Evolutionary conservation across 164 flowering plant genomes (phyloP).

Genomic region (Tetracentron sinense): DNA sequence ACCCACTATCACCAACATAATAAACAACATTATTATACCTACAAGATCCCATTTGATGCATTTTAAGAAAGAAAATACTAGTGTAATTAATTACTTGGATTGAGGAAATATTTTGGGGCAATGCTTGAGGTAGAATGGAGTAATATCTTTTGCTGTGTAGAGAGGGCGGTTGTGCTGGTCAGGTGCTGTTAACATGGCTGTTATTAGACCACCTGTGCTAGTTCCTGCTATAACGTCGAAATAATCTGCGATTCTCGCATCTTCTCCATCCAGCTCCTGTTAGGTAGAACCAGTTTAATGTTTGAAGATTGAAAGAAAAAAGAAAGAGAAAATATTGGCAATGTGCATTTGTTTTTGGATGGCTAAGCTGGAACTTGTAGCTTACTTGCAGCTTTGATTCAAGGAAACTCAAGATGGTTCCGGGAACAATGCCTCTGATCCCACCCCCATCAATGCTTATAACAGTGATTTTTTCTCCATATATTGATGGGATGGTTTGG

Average conservation of each 20-base stretch:
- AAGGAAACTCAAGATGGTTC: constrained; percentile 23
- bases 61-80: neutral
- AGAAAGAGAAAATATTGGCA: too few species aligned
- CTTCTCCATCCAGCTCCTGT: constrained; percentile 27
- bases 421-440: constrained; percentile 36
- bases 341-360: too few species aligned
- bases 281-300: too few species aligned
- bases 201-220: constrained; percentile 33
- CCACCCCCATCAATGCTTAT: constrained; percentile 41
- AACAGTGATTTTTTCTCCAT: neutral
- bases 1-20: neutral
- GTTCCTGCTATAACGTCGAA: constrained; percentile 39
- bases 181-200: constrained; percentile 35
- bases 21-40: too few species aligned
- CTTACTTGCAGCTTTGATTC: constrained; percentile 45
- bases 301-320: too few species aligned
- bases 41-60: too few species aligned
- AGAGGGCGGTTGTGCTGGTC: constrained; percentile 28
- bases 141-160: constrained; percentile 29
- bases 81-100: constrained; percentile 8
- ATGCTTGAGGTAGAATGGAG: constrained; percentile 23
- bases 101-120: constrained; percentile 31
- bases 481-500: neutral
- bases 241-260: constrained; percentile 34
- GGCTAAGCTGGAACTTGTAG: too few species aligned